Base-by-base conservation (phyloP, 73 alveolate species). In the Symbiodinium natans region DNA sequence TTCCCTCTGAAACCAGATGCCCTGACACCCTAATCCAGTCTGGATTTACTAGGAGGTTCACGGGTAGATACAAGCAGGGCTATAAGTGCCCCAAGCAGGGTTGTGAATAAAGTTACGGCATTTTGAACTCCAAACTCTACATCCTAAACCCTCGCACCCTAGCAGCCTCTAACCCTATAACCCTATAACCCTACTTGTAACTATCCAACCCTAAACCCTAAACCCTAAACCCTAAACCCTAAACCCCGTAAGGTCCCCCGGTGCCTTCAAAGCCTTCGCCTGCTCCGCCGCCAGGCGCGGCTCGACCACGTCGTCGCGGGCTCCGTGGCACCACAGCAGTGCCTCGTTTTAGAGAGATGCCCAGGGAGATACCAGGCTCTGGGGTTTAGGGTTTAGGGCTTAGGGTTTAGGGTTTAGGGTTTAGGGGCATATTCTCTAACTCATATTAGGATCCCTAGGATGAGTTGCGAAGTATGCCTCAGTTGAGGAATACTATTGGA, bases 311-410 rank as follows among this genome's bases (percentile, higher is more conserved):
- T 43, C 88, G 39, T 90, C 97, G 41, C 97, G 87, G 29, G 97
- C 97, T 10, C 97, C 97, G 39, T 90, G 97, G 54, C 87, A 68
- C 97, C 97, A 90, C 40, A 90, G 87, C 52, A 90, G 87, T 52
- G 75, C 97, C 95, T 88, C 15, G 40, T n/a, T n/a, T n/a, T n/a
- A n/a, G n/a, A n/a, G 9, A 29, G 10, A 38, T 34, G 42, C 42
- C 25, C 42, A 11, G 84, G 23, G 25, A 3, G 41, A 33, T 4
- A 33, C 42, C 59, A 46, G 59, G 59, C 13, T 46, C 59, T 46
- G 13, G 59, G 59, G 59, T 46, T 13, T 13, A 9, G 13, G 13
- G 43, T n/a, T 34, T 13, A n/a, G 77, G 77, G 77, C 8, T 25
- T 19, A 6, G 77, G 59, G 59, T 46, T 46, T n/a, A n/a, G n/a